Conservation (phyloP, 2,329 filamentous ascomycete species). For the Lasiodiplodia sp. region DNA sequence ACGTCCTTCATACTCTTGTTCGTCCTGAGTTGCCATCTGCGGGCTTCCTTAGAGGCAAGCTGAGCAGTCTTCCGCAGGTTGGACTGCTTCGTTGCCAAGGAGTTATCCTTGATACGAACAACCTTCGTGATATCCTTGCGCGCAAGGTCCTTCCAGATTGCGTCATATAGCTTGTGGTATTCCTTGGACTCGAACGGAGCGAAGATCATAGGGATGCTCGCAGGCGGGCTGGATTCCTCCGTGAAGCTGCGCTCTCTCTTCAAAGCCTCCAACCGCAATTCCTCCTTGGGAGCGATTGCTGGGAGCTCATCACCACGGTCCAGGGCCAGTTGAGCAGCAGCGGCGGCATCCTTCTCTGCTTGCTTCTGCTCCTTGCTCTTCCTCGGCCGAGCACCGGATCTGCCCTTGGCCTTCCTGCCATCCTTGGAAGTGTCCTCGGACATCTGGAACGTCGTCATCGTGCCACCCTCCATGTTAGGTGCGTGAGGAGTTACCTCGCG, state of each 20-base stretch:
- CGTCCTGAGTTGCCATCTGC: constrained; percentile 94
- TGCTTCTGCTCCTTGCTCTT: constrained; percentile 83
- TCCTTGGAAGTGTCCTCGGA: constrained; percentile 58
- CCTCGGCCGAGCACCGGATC: constrained; percentile 71
- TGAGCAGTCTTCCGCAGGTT: constrained; percentile 98
- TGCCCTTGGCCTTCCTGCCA: constrained; percentile 57
- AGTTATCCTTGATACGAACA: constrained; percentile 84
- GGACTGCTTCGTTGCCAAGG: constrained; percentile 85
- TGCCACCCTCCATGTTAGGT: constrained; percentile 83
- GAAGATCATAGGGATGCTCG: constrained; percentile 41
- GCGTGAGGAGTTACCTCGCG: constrained; percentile 74
- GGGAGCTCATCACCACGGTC: constrained; percentile 79
- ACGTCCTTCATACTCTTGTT: constrained; percentile 99
- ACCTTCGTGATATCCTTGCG: constrained; percentile 94
- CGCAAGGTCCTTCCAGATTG: constrained; percentile 95
- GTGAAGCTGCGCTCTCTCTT: constrained; percentile 53
- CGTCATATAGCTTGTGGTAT: constrained; percentile 96
- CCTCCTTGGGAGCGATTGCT: constrained; percentile 65
- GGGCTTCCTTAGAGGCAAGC: constrained; percentile 94
- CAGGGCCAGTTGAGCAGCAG: constrained; percentile 83
- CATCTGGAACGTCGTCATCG: constrained; percentile 83
- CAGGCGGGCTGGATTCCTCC: constrained; percentile 52
- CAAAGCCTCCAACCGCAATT: constrained; percentile 56
- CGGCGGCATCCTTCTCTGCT: constrained; percentile 76
- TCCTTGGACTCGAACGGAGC: constrained; percentile 82